Base-by-base conservation (phyloP, 805 yeast species). In the Saccharomycopsis sp. region DNA sequence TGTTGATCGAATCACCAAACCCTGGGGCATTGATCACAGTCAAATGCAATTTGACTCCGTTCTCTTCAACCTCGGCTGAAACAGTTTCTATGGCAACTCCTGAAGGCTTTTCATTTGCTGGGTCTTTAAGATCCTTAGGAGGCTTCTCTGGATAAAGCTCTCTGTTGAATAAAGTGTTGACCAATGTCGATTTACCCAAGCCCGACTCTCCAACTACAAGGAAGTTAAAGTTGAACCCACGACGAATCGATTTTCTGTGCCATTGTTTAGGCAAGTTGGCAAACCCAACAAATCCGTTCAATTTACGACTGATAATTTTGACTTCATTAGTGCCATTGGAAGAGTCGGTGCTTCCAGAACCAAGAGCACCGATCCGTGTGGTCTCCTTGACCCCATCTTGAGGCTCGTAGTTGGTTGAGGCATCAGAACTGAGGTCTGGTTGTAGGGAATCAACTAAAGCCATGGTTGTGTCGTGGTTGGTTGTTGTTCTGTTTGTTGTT, bases 181-280 rank as follows among this genome's bases (percentile, higher is more conserved):
- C 82, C 69, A 94, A 80, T 25, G 99, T 94, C 38, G 94, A 78
- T 75, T 93, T 93, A 67, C 99, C 99, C 63, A 93, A 78, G 3
- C 99, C 97, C 61, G 85, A 78, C 75, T 89, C 96, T 65, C 96
- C 96, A 63, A 92, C 96, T 59, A 89, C 90, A 83, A 94, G 82
- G 62, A 94, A 71, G 71, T 94, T 94, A 70, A 94, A 82, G 66
- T 78, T 82, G 78, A 94, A 94, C 14, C 99, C 99, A 69, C 89
- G 82, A 72, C 87, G 86, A 62, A 90, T 83, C 1, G 96, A 86
- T 73, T 88, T 90, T 74, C 97, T 85, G 75, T 94, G 98, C 97
- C 97, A 94, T 77, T 94, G 99, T 70, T 92, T 94, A 60, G 99
- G 99, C 69, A 94, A 79, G 74, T 92, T 94, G 65, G 97, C 96